Evolutionary conservation across 2,329 filamentous ascomycete species (phyloP).

Genomic region (Aureobasidium mangrovei): DNA sequence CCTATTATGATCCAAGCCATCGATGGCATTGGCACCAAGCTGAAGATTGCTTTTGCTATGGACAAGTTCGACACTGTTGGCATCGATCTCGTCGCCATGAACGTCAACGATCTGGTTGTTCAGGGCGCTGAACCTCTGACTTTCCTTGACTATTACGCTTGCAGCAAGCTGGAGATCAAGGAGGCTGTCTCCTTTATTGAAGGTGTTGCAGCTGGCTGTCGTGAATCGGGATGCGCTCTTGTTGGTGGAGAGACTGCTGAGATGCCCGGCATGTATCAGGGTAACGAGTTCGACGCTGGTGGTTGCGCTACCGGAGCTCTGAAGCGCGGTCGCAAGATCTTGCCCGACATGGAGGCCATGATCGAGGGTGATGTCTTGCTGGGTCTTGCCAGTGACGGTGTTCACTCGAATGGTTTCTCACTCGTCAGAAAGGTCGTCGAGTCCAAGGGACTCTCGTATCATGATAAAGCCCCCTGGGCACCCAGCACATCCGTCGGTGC

Average conservation of each 20-base stretch:
- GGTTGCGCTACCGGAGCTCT: conserved; percentile 86
- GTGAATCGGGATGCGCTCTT: conserved; percentile 74
- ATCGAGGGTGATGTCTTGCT: conserved; percentile 72
- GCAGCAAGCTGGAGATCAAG: conserved; percentile 72
- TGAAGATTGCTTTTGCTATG: conserved; percentile 88
- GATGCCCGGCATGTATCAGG: conserved; percentile 91
- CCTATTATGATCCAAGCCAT: conserved; percentile 89
- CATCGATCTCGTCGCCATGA: conserved; percentile 97
- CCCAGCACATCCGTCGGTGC: conserved; percentile 55
- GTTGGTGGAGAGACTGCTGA: conserved; percentile 98
- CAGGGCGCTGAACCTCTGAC: conserved; percentile 91
- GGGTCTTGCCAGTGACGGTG: conserved; percentile 73
- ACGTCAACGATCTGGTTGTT: conserved; percentile 94
- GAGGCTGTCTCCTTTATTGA: conserved; percentile 79
- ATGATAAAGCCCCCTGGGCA: conserved; percentile 69
- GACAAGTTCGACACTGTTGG: conserved; percentile 89
- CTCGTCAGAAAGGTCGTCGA: conserved; percentile 87
- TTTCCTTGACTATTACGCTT: conserved; percentile 97
- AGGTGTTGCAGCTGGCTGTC: conserved; percentile 82
- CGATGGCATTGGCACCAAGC: conserved; percentile 92
- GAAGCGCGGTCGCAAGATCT: conserved; percentile 51
- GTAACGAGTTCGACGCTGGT: conserved; percentile 85
- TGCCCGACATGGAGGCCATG: conserved; percentile 74
- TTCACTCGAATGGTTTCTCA: conserved; percentile 96
- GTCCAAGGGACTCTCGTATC: conserved; percentile 62